These are phyloP conservation scores for Seminavis robusta DNA, from an alignment of 108 stramenopile genomes.

Conservation along the genomic window DNA sequence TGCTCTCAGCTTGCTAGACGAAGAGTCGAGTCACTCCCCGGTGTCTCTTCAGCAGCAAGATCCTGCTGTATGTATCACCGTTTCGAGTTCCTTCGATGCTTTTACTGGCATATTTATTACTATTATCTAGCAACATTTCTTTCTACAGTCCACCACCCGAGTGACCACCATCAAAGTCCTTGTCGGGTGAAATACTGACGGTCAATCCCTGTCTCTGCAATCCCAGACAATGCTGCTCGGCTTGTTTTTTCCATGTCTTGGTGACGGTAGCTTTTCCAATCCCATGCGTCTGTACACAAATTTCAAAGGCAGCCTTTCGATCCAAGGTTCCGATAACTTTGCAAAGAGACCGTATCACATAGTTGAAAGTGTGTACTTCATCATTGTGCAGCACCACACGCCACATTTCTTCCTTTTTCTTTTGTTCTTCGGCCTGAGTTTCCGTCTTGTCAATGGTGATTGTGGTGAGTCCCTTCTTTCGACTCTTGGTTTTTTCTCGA, in stretches of 20 bases:
- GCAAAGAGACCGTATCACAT: slow-evolving; percentile 86
- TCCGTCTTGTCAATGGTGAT: slow-evolving; percentile 76
- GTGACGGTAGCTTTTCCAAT: slow-evolving; percentile 91
- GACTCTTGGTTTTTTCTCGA: slow-evolving; percentile 24
- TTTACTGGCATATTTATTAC: no score
- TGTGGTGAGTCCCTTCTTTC: slow-evolving; percentile 67
- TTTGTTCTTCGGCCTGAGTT: slow-evolving; percentile 70
- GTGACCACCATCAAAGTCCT: slow-evolving; percentile 79
- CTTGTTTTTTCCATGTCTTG: slow-evolving; percentile 89
- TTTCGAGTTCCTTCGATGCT: no score
- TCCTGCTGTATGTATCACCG: no score
- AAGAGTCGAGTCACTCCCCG: no score
- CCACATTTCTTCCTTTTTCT: slow-evolving; percentile 75
- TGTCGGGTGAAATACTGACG: slow-evolving; percentile 89
- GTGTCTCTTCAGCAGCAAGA: no score
- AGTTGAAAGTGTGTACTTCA: slow-evolving; percentile 95
- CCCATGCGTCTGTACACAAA: slow-evolving; percentile 89
- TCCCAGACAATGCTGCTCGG: slow-evolving; percentile 86
- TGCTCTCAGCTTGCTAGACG: no score
- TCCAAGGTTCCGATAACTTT: slow-evolving; percentile 87
- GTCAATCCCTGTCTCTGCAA: slow-evolving; percentile 90
- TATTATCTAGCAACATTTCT: not conserved
- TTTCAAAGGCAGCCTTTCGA: slow-evolving; percentile 86
- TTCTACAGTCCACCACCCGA: slow-evolving; percentile 52
- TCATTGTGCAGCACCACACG: slow-evolving; percentile 95